Base-by-base conservation (phyloP, 2,329 filamentous ascomycete species). In the Zymoseptoria crescenta region DNA sequence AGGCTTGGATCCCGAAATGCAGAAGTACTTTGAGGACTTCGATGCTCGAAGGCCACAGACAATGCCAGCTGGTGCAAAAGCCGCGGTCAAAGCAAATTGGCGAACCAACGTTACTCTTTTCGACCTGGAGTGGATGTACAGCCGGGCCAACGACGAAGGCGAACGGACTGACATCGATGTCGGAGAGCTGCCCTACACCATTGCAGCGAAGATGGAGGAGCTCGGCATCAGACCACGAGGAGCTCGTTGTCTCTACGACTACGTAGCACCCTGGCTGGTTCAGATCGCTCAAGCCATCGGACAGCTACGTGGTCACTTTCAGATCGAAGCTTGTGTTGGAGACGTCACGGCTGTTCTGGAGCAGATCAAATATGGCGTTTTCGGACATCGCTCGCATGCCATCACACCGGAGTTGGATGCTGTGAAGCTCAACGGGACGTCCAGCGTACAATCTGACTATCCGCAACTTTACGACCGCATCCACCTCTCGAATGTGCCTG, bases 11-110 rank as follows among this genome's bases (percentile, higher is more conserved):
- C 56, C 45, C 20, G 61, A 65, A 41, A 62, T 65, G 8, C 68
- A 76, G 35, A 73, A 75, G 52, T 77, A 78, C 59, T 56, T 63
- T 8, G 24, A 59, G n/a, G 56, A 58, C 16, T 58, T 60, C 1
- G 59, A 57, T 4, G 56, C 49, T 10, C 20, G 19, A 4, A n/a
- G 9, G 7, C 49, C 49, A 8, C 13, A 45, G 13, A 51, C 49
- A 10, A 19, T 51, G 6, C 20, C 20, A n/a, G 49, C 20, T 19
- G 29, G 10, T 20, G 21, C 59, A 13, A 52, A 19, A 24, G 30
- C 49, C 2, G 35, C 29, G 3, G 49, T 59, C 29, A 51, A 57
- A 16, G 20, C 13, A 16, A 10, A 29, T 4, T 62, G 57, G 57
- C 50, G 54, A 54, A 59, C 59, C 16, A 62, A 59, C 19, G 27